Percentiles rank a stretch among this genome's conserved stretches.
These are phyloP conservation scores for Clarireedia hainanense DNA, from an alignment of 2,329 filamentous ascomycete species.

Conservation along the genomic window DNA sequence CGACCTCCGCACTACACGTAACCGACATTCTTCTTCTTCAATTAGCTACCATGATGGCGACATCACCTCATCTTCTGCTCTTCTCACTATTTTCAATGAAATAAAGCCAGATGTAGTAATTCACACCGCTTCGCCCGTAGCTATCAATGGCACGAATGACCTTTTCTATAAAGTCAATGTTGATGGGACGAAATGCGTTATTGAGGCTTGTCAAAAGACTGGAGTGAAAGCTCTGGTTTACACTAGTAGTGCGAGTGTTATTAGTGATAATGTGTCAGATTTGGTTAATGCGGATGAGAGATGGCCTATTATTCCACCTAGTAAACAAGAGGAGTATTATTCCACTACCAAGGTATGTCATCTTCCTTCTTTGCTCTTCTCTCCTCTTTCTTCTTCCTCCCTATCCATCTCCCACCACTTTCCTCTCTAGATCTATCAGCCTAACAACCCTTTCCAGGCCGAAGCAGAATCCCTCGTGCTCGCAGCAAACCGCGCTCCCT, in stretches of 20 bases:
- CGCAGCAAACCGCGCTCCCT: slow-evolving; percentile 57
- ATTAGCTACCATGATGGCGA: slow-evolving; percentile 68
- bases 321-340: slow-evolving; percentile 71
- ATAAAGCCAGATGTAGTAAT: slow-evolving; percentile 76
- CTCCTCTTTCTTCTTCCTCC: neutral
- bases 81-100: slow-evolving; percentile 56
- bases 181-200: slow-evolving; percentile 70
- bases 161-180: slow-evolving; percentile 80
- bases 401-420: neutral
- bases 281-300: slow-evolving; percentile 79
- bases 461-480: slow-evolving; percentile 77
- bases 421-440: neutral
- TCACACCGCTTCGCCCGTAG: slow-evolving; percentile 74
- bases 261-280: slow-evolving; percentile 74
- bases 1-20: slow-evolving; percentile 63
- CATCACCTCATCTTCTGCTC: slow-evolving; percentile 58
- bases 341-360: slow-evolving; percentile 65
- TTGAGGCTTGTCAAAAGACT: slow-evolving; percentile 62
- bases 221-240: slow-evolving; percentile 80
- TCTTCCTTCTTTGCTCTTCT: neutral
- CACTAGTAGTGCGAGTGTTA: slow-evolving; percentile 80
- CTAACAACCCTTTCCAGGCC: slow-evolving; percentile 37
- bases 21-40: slow-evolving; percentile 43
- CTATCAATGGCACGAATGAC: slow-evolving; percentile 45
- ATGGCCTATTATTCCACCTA: slow-evolving; percentile 67